These are phyloP conservation scores for Malus hybrid DNA, from an alignment of 331 rosid species.

Conservation along the genomic window DNA sequence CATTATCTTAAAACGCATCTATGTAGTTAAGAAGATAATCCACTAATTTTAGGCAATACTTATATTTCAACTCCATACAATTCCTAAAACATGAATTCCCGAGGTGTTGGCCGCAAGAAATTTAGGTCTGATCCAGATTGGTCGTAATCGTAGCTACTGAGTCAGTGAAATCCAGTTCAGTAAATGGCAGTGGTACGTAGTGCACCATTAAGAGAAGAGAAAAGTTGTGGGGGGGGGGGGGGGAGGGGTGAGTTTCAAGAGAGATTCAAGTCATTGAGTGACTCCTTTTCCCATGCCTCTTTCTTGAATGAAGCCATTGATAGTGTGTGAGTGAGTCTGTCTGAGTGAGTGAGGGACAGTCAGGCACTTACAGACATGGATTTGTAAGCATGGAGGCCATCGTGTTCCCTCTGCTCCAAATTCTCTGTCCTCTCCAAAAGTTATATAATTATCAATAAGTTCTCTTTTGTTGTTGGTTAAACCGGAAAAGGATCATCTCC, in stretches of 20 bases:
- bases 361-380: slow-evolving; percentile 28
- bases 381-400: slow-evolving; percentile 59
- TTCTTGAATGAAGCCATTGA: slow-evolving; percentile 30
- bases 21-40: background rate
- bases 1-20: too few species aligned
- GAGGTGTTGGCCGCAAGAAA: background rate
- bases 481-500: too few species aligned
- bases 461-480: background rate
- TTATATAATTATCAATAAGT: background rate
- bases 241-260: slow-evolving; percentile 7
- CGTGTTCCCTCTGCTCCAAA: slow-evolving; percentile 78
- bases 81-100: background rate
- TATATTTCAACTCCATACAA: background rate
- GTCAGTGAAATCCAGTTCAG: slow-evolving; percentile 7
- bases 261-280: slow-evolving; percentile 21
- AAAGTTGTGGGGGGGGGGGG: background rate
- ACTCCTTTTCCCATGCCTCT: slow-evolving; percentile 17
- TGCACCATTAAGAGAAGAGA: slow-evolving; percentile 8
- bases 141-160: slow-evolving; percentile 4
- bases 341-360: slow-evolving; percentile 1
- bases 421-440: slow-evolving; percentile 42
- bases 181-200: background rate
- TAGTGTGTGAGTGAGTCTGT: slow-evolving; percentile 1
- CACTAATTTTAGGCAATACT: background rate
- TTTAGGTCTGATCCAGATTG: slow-evolving; percentile 1